These are phyloP conservation scores for Phytopythium montanum DNA, from an alignment of 352 stramenopile species.

Conservation along the genomic window DNA sequence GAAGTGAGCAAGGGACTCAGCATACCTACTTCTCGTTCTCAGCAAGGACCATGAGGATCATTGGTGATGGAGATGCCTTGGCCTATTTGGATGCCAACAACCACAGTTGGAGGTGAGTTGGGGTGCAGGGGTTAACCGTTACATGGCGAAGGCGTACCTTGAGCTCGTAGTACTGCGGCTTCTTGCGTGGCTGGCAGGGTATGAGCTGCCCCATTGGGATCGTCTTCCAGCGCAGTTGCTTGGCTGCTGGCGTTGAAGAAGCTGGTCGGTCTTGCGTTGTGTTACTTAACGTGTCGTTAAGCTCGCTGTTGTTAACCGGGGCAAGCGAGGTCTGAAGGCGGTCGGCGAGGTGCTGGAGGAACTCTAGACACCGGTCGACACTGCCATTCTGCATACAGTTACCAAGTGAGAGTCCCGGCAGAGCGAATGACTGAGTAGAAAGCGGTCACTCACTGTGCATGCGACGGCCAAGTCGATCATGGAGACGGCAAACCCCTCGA, in stretches of 20 bases:
- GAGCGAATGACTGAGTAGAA: background rate
- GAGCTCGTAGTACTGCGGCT: slow-evolving; percentile 40
- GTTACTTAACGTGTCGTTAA: background rate
- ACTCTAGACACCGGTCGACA: slow-evolving; percentile 38
- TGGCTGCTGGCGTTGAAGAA: background rate
- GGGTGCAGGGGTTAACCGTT: background rate
- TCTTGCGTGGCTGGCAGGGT: slow-evolving; percentile 24
- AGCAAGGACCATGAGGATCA: slow-evolving; percentile 45
- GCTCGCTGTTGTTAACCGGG: slow-evolving; percentile 13
- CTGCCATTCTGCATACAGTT: slow-evolving; percentile 25
- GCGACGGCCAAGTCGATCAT: slow-evolving; percentile 41
- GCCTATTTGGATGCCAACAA: slow-evolving; percentile 9
- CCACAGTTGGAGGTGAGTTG: background rate
- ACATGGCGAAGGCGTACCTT: slow-evolving; percentile 16
- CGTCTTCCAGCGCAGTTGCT: slow-evolving; percentile 22
- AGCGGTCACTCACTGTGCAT: slow-evolving; percentile 31
- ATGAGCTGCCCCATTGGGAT: slow-evolving; percentile 32
- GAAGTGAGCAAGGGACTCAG: background rate
- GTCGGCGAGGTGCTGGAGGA: slow-evolving; percentile 37
- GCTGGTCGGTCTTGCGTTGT: background rate
- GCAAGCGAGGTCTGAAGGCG: slow-evolving; percentile 33
- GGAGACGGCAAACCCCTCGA: slow-evolving; percentile 43
- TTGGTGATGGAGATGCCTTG: slow-evolving; percentile 28
- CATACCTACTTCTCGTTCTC: slow-evolving; percentile 43
- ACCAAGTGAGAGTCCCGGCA: background rate